Percentiles rank a stretch among this genome's conserved stretches.
Evolutionary conservation across 1,284 basidiomycete species (phyloP).

Genomic region (Trichosporon inkin): DNA sequence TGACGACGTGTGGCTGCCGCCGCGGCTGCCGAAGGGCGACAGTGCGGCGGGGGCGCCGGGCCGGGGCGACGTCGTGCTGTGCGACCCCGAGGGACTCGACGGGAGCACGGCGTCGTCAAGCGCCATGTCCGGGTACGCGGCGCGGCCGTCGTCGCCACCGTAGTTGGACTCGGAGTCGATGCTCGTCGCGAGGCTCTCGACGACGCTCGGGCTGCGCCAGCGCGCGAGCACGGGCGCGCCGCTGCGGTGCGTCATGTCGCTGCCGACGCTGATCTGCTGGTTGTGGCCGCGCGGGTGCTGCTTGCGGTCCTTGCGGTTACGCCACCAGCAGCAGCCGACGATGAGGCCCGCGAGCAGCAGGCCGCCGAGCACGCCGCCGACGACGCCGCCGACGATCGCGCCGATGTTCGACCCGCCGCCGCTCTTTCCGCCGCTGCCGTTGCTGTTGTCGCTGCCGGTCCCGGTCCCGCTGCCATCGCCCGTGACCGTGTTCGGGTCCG

Average conservation of each 20-base stretch:
- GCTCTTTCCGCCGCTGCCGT: background rate
- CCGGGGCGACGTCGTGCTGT: background rate
- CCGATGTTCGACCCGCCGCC: background rate
- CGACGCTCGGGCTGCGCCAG: background rate
- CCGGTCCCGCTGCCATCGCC: background rate
- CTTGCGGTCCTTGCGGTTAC: background rate
- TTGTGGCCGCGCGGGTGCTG: background rate
- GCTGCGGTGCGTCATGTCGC: conserved; percentile 6
- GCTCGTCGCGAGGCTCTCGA: background rate
- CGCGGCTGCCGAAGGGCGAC: background rate
- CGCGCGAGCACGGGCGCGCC: background rate
- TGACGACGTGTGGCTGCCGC: background rate
- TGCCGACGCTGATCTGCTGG: background rate
- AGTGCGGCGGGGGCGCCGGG: background rate
- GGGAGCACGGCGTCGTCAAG: conserved; percentile 6
- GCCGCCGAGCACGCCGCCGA: background rate
- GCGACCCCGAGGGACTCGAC: background rate
- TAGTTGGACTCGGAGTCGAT: background rate
- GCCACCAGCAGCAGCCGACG: conserved; percentile 5
- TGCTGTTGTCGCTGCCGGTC: background rate
- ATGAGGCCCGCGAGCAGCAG: background rate
- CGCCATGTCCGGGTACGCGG: background rate
- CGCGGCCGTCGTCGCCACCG: background rate
- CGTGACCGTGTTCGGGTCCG: too few relatives aligned
- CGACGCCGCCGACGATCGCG: conserved; percentile 3